phyloP scores from a whole-genome alignment of 106 monocot species.

The Dendrobium catenatum region DNA sequence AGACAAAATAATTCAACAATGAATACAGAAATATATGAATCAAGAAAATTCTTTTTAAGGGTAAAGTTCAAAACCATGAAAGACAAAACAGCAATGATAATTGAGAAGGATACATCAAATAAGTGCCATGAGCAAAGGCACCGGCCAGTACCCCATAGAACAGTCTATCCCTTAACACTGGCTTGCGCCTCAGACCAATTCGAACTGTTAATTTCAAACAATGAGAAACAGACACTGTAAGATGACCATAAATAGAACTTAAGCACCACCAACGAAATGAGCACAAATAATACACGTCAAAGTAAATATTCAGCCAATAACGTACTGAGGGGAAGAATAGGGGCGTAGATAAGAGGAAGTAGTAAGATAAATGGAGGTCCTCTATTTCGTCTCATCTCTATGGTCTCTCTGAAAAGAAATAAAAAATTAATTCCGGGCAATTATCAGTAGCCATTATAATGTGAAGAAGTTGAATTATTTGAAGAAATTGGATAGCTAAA shows the following conservation, averaged over 20 bases:
- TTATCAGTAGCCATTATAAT: not conserved
- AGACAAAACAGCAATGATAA: not conserved
- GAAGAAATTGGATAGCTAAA: not conserved
- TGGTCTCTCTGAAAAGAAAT: slow-evolving; percentile 18
- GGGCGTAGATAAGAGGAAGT: slow-evolving; percentile 86
- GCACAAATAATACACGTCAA: not conserved
- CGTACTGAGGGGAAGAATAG: slow-evolving; percentile 77
- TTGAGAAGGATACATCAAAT: slow-evolving; percentile 84
- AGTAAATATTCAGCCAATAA: not conserved
- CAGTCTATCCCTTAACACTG: slow-evolving; percentile 79
- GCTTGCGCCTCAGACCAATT: slow-evolving; percentile 70
- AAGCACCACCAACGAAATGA: not conserved
- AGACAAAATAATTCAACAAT: not conserved
- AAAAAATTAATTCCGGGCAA: not conserved
- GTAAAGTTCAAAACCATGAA: not conserved
- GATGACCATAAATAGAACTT: not conserved
- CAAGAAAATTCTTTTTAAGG: not conserved
- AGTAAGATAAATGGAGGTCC: slow-evolving; percentile 46
- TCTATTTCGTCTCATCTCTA: slow-evolving; percentile 24
- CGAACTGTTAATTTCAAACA: slow-evolving; percentile 36
- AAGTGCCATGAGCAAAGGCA: slow-evolving; percentile 85
- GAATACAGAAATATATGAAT: not conserved
- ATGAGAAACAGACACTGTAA: not conserved
- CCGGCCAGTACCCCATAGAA: slow-evolving; percentile 82
- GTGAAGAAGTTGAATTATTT: not conserved